A percentile compares a stretch with the other conserved stretches of the same genome.
phyloP scores from a whole-genome alignment of 495 filamentous ascomycete genomes.

The Penicillium cinerascens region DNA sequence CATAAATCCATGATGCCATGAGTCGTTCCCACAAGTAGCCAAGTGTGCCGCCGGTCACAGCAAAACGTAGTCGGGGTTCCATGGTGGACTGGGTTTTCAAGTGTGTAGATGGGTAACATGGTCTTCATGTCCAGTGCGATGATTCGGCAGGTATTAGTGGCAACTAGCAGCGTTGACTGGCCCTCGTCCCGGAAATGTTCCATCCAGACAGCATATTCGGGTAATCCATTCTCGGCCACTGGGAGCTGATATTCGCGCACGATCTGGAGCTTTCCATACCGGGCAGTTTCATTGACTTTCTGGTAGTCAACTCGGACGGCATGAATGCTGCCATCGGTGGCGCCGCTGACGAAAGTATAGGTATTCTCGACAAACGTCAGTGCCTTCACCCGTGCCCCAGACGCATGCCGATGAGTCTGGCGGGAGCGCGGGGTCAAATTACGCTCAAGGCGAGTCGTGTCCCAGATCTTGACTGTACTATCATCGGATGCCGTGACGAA shows the following conservation, averaged over 20 bases:
- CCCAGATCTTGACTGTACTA: conserved; percentile 90
- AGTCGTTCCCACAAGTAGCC: conserved; percentile 87
- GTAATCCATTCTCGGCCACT: conserved; percentile 27
- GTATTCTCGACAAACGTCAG: conserved; percentile 92
- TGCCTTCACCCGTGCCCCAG: conserved; percentile 68
- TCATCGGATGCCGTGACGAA: conserved; percentile 94
- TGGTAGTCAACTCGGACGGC: conserved; percentile 81
- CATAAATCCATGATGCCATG: conserved; percentile 92
- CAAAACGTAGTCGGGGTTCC: conserved; percentile 93
- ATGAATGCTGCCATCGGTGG: conserved; percentile 85
- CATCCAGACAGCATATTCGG: conserved; percentile 82
- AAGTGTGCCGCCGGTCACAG: conserved; percentile 76
- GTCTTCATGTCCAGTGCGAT: conserved; percentile 82
- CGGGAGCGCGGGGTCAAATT: conserved; percentile 83
- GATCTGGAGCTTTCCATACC: conserved; percentile 73
- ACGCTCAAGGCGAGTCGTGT: conserved; percentile 80
- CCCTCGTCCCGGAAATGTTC: conserved; percentile 85
- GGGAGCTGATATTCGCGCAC: conserved; percentile 80
- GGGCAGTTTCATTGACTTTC: conserved; percentile 52
- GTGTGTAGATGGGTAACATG: conserved; percentile 75
- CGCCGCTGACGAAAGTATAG: conserved; percentile 85
- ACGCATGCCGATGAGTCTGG: conserved; percentile 76
- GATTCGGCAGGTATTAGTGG: conserved; percentile 80
- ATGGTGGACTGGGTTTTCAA: conserved; percentile 90
- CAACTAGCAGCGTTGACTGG: conserved; percentile 75